Evolutionary conservation across 148 eudicot species (phyloP), one percentile per base, ranked within the genome.

Genomic region (Pharnaceum exiguum): DNA sequence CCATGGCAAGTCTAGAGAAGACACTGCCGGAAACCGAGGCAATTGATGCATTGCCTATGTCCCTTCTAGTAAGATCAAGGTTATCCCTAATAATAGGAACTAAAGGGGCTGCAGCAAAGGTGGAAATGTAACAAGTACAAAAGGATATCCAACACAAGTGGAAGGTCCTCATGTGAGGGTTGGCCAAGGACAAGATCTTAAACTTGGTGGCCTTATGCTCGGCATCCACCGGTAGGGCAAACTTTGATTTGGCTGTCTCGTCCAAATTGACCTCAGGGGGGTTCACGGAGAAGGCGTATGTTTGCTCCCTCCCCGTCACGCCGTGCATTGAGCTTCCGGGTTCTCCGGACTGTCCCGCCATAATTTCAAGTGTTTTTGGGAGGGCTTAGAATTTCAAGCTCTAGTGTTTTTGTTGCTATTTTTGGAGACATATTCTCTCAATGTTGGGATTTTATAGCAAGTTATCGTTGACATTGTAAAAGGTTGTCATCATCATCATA

Each of bases 111-210:
- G 80, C 80, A 0, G 80, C 80, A 19, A 76, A 71, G 9, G 80
- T 76, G 29, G 80, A 76, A 37, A 76, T 44, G 56, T 57, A 76
- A 29, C 66, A 57, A 4, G 71, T 57, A 37, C 66, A 76, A 66
- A 76, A 76, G 16, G 80, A 76, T 40, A 76, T 68, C 80, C 80
- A 76, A 24, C 73, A 66, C 11, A 76, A 59, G 16, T 76, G 76
- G 49, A 76, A 76, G 0, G 76, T 76, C 2, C 59, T 52, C 75
- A 71, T 75, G 43, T 75, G 79, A 0, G 79, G 75, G 12, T 67
- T 63, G 4, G 69, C 69, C 5, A 62, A 23, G 12, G 79, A 75
- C 11, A 75, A 32, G 0, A 75, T 62, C 60, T 66, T 70, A 39
- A 75, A 63, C 38, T 57, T 65, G 2, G 74, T 75, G 1, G 79